phyloP scores from a whole-genome alignment of 2,329 filamentous ascomycete genomes.

The Xylaria sp. region DNA sequence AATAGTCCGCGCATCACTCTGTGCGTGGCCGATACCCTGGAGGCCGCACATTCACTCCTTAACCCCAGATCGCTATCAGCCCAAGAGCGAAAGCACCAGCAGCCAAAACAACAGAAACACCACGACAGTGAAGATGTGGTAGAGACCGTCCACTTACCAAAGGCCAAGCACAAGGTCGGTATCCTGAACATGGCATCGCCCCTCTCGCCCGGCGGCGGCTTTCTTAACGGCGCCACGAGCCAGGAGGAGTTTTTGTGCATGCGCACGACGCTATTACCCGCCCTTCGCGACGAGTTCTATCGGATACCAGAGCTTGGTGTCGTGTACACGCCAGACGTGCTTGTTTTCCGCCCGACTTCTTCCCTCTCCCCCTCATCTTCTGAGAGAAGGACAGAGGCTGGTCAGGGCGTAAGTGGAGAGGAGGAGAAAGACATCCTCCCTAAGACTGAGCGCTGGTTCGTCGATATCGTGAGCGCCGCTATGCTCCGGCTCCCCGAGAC shows the following conservation, averaged over 20 bases:
- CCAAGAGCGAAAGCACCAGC: constrained; percentile 1
- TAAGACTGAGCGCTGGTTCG: constrained; percentile 65
- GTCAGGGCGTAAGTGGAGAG: neutral
- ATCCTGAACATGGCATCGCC: constrained; percentile 74
- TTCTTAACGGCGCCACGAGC: constrained; percentile 67
- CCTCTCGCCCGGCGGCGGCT: constrained; percentile 69
- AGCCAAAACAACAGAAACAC: neutral
- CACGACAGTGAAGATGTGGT: neutral
- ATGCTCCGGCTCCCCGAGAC: constrained; percentile 69
- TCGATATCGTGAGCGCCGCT: constrained; percentile 68
- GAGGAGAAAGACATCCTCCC: constrained; percentile 52
- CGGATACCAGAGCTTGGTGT: constrained; percentile 67
- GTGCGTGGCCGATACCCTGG: constrained; percentile 63
- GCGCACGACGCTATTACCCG: constrained; percentile 68
- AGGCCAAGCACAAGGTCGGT: constrained; percentile 53
- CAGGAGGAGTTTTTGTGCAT: constrained; percentile 73
- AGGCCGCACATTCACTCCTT: constrained; percentile 58
- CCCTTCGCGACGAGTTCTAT: constrained; percentile 68
- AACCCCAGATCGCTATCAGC: neutral
- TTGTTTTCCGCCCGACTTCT: constrained; percentile 62
- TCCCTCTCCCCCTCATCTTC: constrained; percentile 25
- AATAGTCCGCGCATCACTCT: constrained; percentile 56
- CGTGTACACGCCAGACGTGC: constrained; percentile 67
- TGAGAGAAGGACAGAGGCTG: constrained; percentile 42
- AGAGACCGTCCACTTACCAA: neutral